Percentiles rank a stretch among this genome's conserved stretches.
Evolutionary conservation across 768 basidiomycete genomes (phyloP).

Genomic region (Saitozyma podzolica): DNA sequence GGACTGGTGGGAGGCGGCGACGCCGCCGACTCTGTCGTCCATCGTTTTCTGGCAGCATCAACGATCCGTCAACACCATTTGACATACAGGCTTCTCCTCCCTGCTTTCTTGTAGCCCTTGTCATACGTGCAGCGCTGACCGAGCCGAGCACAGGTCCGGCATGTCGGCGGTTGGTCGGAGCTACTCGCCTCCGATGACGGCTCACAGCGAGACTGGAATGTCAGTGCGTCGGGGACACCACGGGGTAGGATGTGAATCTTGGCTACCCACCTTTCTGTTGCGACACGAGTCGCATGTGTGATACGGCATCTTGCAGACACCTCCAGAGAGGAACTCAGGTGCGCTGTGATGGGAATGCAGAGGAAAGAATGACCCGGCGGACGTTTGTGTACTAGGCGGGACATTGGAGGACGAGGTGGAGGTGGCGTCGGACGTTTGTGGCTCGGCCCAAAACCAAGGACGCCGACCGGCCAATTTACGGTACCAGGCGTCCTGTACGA

Average conservation of each 20-base stretch:
- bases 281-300: constrained; percentile 8
- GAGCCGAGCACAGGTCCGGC: constrained; percentile 5
- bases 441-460: too few relatives aligned
- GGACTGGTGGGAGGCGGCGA: background rate
- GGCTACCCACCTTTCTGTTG: constrained; percentile 6
- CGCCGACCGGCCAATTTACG: too few relatives aligned
- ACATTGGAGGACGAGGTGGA: too few relatives aligned
- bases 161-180: constrained; percentile 4
- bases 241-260: too few relatives aligned
- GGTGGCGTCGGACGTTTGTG: too few relatives aligned
- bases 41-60: background rate
- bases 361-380: too few relatives aligned
- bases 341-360: too few relatives aligned
- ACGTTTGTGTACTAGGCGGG: too few relatives aligned
- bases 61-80: background rate
- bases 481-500: too few relatives aligned
- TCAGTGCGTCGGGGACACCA: background rate
- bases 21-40: background rate
- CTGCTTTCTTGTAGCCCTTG: constrained; percentile 7
- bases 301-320: constrained; percentile 1
- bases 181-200: constrained; percentile 4
- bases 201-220: constrained; percentile 6
- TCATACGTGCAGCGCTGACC: constrained; percentile 9
- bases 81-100: constrained; percentile 3
- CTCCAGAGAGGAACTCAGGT: background rate